Percentiles rank a stretch among this genome's conserved stretches.
Conservation (phyloP, 805 yeast genomes). For the Wickerhamiella cacticola region DNA sequence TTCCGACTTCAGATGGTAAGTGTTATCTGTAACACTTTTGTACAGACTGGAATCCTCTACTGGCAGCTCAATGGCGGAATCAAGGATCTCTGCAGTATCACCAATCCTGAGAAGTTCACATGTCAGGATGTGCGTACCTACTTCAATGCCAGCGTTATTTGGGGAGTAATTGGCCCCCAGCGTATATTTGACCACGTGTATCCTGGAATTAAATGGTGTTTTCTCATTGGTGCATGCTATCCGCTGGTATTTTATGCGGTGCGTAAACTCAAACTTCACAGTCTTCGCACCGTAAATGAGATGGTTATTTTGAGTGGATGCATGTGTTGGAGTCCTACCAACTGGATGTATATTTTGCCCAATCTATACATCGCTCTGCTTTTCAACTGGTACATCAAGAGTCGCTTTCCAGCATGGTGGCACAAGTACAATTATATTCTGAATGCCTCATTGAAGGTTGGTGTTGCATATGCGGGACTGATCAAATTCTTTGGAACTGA, state of each 20-base stretch:
- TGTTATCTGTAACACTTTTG: conserved; percentile 22
- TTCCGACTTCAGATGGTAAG: conserved; percentile 37
- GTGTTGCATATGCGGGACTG: conserved; percentile 50
- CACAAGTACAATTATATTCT: conserved; percentile 39
- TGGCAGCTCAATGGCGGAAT: conserved; percentile 28
- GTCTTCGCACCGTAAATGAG: conserved; percentile 34
- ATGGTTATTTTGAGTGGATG: conserved; percentile 37
- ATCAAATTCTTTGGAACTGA: conserved; percentile 44
- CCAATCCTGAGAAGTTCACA: conserved; percentile 33
- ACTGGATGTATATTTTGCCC: conserved; percentile 20
- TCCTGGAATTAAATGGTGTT: conserved; percentile 51
- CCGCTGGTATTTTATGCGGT: conserved; percentile 18
- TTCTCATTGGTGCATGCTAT: conserved; percentile 40
- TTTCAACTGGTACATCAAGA: conserved; percentile 39
- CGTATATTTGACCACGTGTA: conserved; percentile 38
- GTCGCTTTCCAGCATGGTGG: conserved; percentile 45
- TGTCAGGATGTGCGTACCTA: conserved; percentile 33
- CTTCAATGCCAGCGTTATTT: conserved; percentile 40
- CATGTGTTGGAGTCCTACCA: conserved; percentile 29
- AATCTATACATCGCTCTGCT: conserved; percentile 27
- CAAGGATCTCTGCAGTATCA: conserved; percentile 29
- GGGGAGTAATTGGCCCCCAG: conserved; percentile 55
- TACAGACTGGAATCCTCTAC: conserved; percentile 27
- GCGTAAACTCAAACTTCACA: conserved; percentile 25
- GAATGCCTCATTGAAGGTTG: conserved; percentile 46